Base-by-base conservation (phyloP, 805 yeast genomes). In the Brettanomyces nanus region DNA sequence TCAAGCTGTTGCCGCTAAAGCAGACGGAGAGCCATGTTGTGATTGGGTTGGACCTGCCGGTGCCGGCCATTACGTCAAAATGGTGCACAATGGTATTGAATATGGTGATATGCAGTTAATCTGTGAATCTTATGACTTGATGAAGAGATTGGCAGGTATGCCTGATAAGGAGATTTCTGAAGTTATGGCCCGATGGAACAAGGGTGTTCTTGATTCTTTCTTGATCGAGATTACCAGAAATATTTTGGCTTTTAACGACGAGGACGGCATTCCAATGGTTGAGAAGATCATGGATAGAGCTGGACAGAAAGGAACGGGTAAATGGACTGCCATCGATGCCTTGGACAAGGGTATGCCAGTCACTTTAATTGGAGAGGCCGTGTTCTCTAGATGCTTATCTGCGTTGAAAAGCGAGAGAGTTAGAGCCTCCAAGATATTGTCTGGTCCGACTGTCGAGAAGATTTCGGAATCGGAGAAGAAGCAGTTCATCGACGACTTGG, bases 1-100 rank as follows among this genome's bases (percentile, higher is more conserved):
- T 86, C 98, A 90, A 71, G 77, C 89, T 39, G 84, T 92, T 56
- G 71, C 97, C 40, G 97, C 98, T 62, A 87, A 90, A 74, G 66
- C 95, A 45, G 96, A 92, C 60, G 96, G 95, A 56, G 97, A 92
- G 73, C 96, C 98, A 62, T 90, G 98, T 72, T 90, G 98, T 73
- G 98, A 90, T 78, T 90, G 98, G 98, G 97, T 90, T 55, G 98
- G 98, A 59, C 95, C 90, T 53, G 95, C 95, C 45, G 98, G 98
- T 66, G 79, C 97, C 33, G 98, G 98, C 59, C 98, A 90, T 70
- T 90, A 82, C 70, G 97, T 90, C 62, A 90, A 90, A 76, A 92
- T 92, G 98, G 97, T 92, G 49, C 98, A 90, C 77, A 90, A 90
- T 66, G 98, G 98, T 84, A 90, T 90, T 56, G 98, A 90, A 72